Evolutionary conservation across 495 filamentous ascomycete species (phyloP), one percentile per base, ranked within the genome.

Genomic region (Penicillium diatomitis): DNA sequence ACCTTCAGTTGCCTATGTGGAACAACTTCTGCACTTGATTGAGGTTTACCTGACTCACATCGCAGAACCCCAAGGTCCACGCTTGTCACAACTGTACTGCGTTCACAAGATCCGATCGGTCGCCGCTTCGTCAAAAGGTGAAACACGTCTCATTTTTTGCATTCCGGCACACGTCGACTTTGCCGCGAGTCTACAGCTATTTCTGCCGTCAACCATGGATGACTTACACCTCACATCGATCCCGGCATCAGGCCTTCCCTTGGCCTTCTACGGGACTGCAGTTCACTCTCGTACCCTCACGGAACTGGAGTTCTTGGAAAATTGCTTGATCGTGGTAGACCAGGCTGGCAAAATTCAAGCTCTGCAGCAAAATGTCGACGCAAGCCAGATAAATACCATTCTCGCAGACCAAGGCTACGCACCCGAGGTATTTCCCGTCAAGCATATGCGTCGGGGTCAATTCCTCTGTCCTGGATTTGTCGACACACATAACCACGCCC

Each of bases 401-500:
- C 34, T 66, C 8, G 40, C 56, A 6, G 53, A 56, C 8, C 46
- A 58, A 9, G 63, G 65, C 44, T 61, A 68, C 32, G 55, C 62
- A 1, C 65, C 65, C 6, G 63, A 63, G 11, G 53, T 63, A 4
- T 60, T 64, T 32, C 56, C 57, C 6, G 54, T 74, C 41, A 70
- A 64, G 46, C 52, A 62, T 32, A 72, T 83, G 8, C 46, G 47
- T 0, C 66, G 71, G 2, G 70, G 71, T n/a, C 57, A 79, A 34
- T 79, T 83, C 58, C 53, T 84, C 8, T 73, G 78, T 42, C 80
- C 81, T 0, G 81, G 80, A 8, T 81, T 83, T 58, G 64, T 83
- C 27, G 80, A 83, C 63, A 82, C 79, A 8, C 81, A 83, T 67
- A 82, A 78, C 52, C 80, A 83, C 51, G 81, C 81, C 4, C 80